Evolutionary conservation across 306 rosid genomes (phyloP).

Genomic region (Quercus mongolica): DNA sequence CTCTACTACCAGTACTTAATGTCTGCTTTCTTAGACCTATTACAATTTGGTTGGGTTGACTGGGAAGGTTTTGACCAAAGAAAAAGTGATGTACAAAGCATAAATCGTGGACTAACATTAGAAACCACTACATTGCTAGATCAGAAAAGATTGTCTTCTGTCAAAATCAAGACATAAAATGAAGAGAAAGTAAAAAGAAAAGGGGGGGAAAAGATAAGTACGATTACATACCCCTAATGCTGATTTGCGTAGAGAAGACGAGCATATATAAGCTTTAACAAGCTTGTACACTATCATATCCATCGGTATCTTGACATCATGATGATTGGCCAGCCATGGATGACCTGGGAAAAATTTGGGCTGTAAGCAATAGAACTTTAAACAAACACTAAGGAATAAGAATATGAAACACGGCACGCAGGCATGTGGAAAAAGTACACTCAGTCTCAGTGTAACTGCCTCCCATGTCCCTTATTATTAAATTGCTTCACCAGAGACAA

Average conservation of each 20-base stretch:
- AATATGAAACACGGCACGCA: not conserved
- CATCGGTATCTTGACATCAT: constrained; percentile 52
- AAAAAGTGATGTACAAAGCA: not conserved
- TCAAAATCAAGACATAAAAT: not conserved
- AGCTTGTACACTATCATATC: constrained; percentile 71
- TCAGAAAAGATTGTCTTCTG: not conserved
- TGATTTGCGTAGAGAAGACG: constrained; percentile 71
- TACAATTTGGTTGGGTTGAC: not conserved
- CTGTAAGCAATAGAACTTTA: constrained; percentile 4
- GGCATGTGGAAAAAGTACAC: constrained; percentile 16
- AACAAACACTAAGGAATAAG: not conserved
- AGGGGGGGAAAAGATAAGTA: not conserved
- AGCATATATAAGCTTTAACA: constrained; percentile 60
- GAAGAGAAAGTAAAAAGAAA: not conserved
- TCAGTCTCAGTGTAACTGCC: not conserved
- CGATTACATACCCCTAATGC: constrained; percentile 60
- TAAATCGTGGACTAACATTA: not conserved
- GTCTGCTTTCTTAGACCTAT: not conserved
- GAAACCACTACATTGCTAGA: not conserved
- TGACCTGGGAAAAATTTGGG: constrained; percentile 49
- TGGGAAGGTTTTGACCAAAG: not conserved
- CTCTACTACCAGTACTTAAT: not conserved
- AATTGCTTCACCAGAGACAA: not conserved
- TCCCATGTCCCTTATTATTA: not conserved
- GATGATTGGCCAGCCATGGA: constrained; percentile 65